A percentile compares a stretch with the other conserved stretches of the same genome.
These are phyloP conservation scores for Thelonectria rubi DNA, from an alignment of 2,329 filamentous ascomycete genomes.

Conservation along the genomic window DNA sequence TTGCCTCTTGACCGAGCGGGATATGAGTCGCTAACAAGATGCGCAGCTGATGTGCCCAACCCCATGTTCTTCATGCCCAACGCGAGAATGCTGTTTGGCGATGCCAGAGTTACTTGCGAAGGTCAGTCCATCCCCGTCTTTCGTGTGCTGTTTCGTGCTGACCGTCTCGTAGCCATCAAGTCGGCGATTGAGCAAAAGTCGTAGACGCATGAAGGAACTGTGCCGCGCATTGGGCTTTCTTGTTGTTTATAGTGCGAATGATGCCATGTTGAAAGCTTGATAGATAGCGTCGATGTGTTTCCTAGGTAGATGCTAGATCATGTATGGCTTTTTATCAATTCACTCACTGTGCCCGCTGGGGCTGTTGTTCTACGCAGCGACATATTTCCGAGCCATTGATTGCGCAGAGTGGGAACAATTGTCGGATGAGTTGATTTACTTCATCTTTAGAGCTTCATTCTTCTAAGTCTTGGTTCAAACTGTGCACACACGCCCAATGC, in stretches of 20 bases:
- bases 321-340: constrained; percentile 11
- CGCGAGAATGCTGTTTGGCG: constrained; percentile 91
- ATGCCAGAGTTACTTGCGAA: constrained; percentile 85
- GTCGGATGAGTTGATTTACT: constrained; percentile 17
- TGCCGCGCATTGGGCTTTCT: constrained; percentile 12
- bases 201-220: constrained; percentile 28
- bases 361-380: constrained; percentile 13
- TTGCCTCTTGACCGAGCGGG: background rate
- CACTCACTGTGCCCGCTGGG: constrained; percentile 9
- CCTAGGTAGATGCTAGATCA: constrained; percentile 32
- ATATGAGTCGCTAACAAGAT: constrained; percentile 30
- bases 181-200: constrained; percentile 50
- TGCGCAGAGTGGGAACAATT: constrained; percentile 29
- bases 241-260: constrained; percentile 29
- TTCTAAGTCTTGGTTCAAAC: constrained; percentile 40
- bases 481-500: constrained; percentile 42
- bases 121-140: constrained; percentile 58
- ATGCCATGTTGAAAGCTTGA: constrained; percentile 28
- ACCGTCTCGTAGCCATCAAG: constrained; percentile 51
- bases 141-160: constrained; percentile 24
- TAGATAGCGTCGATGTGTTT: constrained; percentile 37
- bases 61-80: constrained; percentile 94
- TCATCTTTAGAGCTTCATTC: constrained; percentile 24
- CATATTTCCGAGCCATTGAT: constrained; percentile 26
- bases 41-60: constrained; percentile 83